Conservation (phyloP, 2,329 filamentous ascomycete genomes). For the Neonectria coccinea region DNA sequence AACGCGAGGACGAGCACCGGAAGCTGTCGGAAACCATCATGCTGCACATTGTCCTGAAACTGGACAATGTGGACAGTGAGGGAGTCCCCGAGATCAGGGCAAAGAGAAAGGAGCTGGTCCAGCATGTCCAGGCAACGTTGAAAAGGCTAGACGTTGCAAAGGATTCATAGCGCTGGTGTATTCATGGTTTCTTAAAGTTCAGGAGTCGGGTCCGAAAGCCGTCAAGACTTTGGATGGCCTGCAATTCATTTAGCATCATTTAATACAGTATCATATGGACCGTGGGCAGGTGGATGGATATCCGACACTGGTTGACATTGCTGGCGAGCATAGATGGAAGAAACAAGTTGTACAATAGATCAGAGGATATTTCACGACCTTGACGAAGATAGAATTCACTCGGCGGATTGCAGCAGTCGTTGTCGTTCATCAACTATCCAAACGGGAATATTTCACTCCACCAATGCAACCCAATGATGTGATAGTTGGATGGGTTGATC, state of each 20-base stretch:
- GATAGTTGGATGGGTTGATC: background rate
- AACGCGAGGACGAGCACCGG: constrained; percentile 79
- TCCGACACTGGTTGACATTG: constrained; percentile 33
- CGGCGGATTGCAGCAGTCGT: constrained; percentile 30
- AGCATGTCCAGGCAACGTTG: constrained; percentile 75
- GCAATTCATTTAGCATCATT: constrained; percentile 39
- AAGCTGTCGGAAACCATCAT: constrained; percentile 81
- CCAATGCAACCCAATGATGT: background rate
- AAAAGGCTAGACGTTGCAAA: constrained; percentile 69
- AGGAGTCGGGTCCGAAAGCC: constrained; percentile 24
- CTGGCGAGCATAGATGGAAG: constrained; percentile 36
- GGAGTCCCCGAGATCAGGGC: constrained; percentile 74
- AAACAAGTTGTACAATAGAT: constrained; percentile 47
- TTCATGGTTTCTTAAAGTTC: constrained; percentile 13
- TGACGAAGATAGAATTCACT: constrained; percentile 42
- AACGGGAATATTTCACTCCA: constrained; percentile 5
- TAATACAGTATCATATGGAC: constrained; percentile 14
- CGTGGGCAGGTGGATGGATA: constrained; percentile 26
- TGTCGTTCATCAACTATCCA: constrained; percentile 18
- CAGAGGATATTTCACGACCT: constrained; percentile 35
- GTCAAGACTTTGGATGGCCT: constrained; percentile 36
- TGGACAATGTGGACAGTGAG: constrained; percentile 80
- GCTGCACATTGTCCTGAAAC: constrained; percentile 79
- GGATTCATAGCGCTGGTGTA: constrained; percentile 32
- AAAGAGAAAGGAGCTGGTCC: constrained; percentile 78